phyloP scores from a whole-genome alignment of 441 rosid genomes.

The Biscutella laevigata region DNA sequence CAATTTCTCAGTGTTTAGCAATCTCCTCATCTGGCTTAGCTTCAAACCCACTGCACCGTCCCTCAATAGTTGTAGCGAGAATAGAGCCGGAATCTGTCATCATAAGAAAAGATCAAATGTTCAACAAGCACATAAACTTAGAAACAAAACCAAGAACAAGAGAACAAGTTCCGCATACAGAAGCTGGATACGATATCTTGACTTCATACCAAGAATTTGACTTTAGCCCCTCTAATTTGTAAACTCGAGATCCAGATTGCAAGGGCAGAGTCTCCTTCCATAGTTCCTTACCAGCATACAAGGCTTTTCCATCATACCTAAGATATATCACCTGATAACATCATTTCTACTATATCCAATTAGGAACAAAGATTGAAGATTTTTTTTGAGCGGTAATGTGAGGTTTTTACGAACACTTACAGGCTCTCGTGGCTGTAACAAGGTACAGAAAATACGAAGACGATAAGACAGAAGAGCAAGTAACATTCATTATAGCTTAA shows the following conservation, averaged over 20 bases:
- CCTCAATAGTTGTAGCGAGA: slow-evolving; percentile 47
- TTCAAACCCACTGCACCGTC: slow-evolving; percentile 31
- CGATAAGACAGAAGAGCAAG: slow-evolving; percentile 24
- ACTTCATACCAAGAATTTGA: slow-evolving; percentile 77
- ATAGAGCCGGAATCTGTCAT: slow-evolving; percentile 58
- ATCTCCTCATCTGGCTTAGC: slow-evolving; percentile 37
- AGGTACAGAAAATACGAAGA: slow-evolving; percentile 18
- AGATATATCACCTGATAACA: not conserved
- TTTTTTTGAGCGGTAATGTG: not conserved
- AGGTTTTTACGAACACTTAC: slow-evolving; percentile 30
- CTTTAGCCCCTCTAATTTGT: slow-evolving; percentile 52
- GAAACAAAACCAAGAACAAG: slow-evolving; percentile 11
- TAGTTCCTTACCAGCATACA: slow-evolving; percentile 59
- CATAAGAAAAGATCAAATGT: not conserved
- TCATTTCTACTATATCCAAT: not conserved
- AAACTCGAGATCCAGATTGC: slow-evolving; percentile 49
- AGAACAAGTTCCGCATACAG: slow-evolving; percentile 45
- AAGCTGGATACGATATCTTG: slow-evolving; percentile 97
- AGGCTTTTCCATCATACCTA: slow-evolving; percentile 34
- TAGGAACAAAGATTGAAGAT: not conserved
- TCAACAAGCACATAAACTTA: not conserved
- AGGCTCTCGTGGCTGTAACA: slow-evolving; percentile 25
- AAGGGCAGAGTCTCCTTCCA: slow-evolving; percentile 59
- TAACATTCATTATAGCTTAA: not conserved
- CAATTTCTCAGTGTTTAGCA: slow-evolving; percentile 73